Evolutionary conservation across 106 monocot species (phyloP).

Genomic region (Chionographis japonica): DNA sequence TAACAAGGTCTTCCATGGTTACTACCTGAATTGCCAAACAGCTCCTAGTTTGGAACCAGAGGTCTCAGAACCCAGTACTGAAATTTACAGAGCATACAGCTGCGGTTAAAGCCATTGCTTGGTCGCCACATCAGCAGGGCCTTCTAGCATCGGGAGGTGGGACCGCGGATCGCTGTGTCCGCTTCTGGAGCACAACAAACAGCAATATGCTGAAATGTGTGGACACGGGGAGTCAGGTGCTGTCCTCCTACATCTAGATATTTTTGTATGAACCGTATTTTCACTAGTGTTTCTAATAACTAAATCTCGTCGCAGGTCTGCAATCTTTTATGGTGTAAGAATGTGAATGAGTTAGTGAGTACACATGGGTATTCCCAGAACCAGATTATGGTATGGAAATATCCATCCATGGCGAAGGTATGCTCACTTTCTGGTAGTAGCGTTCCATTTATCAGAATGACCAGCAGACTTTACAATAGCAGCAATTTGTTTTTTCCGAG

Average conservation of each 20-base stretch:
- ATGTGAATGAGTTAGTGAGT: conserved; percentile 87
- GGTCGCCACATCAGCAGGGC: conserved; percentile 94
- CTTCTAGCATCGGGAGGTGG: conserved; percentile 97
- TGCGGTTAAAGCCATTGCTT: conserved; percentile 97
- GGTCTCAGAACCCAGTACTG: conserved; percentile 64
- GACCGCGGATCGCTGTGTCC: conserved; percentile 88
- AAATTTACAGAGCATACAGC: conserved; percentile 86
- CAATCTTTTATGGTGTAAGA: conserved; percentile 90
- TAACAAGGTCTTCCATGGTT: background rate
- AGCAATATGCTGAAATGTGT: conserved; percentile 68
- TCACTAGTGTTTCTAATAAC: background rate
- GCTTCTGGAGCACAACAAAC: conserved; percentile 95
- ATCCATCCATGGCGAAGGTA: conserved; percentile 95
- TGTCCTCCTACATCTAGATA: background rate
- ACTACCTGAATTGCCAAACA: conserved; percentile 17
- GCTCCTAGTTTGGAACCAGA: conserved; percentile 89
- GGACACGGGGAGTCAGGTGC: conserved; percentile 92
- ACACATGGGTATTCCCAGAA: conserved; percentile 98
- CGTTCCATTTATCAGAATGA: no score
- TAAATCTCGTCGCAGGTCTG: conserved; percentile 57
- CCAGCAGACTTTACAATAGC: no score
- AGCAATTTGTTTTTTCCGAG: background rate
- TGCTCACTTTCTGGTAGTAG: background rate
- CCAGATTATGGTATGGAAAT: conserved; percentile 97
- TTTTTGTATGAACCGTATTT: background rate